Evolutionary conservation across 768 basidiomycete genomes (phyloP).

Genomic region (Sistotremastrum suecicum): DNA sequence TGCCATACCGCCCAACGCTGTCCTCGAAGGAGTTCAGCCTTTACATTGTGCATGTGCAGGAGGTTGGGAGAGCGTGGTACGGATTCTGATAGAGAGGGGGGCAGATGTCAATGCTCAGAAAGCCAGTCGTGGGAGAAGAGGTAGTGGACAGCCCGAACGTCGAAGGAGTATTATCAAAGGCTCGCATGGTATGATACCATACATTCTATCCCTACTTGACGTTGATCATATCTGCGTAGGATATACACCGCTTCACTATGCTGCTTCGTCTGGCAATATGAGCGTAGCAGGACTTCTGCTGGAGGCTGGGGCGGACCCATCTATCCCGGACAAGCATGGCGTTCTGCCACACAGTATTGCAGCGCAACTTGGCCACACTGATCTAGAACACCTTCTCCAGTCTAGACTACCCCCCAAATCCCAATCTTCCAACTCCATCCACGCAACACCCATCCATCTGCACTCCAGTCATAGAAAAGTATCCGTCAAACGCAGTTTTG

Average conservation of each 20-base stretch:
- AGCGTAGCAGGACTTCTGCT: constrained; percentile 67
- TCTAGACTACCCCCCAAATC: constrained; percentile 13
- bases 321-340: constrained; percentile 82
- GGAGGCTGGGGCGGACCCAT: constrained; percentile 68
- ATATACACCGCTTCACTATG: constrained; percentile 92
- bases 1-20: constrained; percentile 93
- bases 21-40: constrained; percentile 92
- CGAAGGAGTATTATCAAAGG: too few relatives aligned
- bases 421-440: constrained; percentile 13
- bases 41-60: constrained; percentile 90
- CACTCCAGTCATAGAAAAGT: constrained; percentile 15
- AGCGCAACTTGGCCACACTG: constrained; percentile 61
- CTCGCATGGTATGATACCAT: too few relatives aligned
- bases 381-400: constrained; percentile 54
- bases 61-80: constrained; percentile 79
- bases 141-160: too few relatives aligned
- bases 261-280: constrained; percentile 87
- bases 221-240: constrained; percentile 24
- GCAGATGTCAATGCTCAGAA: constrained; percentile 95
- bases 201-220: neutral
- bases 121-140: too few relatives aligned
- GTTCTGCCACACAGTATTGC: constrained; percentile 79
- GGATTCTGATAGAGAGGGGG: constrained; percentile 78
- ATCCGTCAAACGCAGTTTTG: constrained; percentile 34
- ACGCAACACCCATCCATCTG: constrained; percentile 5